Percentiles rank a stretch among this genome's conserved stretches.
Evolutionary conservation across 1,284 basidiomycete genomes (phyloP).

Genomic region (Ganoderma resinaceum): DNA sequence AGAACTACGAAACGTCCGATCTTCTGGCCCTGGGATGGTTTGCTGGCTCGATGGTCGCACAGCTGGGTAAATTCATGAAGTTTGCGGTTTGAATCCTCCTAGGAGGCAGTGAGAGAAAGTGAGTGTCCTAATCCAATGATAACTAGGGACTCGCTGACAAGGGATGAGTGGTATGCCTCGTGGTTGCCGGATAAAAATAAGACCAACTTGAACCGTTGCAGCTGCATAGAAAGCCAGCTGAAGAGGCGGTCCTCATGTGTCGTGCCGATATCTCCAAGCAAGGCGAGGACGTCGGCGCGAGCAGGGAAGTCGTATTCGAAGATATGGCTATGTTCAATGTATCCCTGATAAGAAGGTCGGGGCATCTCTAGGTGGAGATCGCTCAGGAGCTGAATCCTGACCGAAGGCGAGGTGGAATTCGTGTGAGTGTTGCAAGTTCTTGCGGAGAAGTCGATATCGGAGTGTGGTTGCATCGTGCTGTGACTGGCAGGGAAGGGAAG

Average conservation of each 20-base stretch:
- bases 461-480: not conserved
- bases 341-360: not conserved
- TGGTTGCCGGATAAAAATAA: constrained; percentile 48
- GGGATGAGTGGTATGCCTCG: constrained; percentile 35
- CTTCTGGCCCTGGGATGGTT: not conserved
- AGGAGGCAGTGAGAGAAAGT: not conserved
- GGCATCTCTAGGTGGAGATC: constrained; percentile 46
- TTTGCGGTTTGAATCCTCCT: constrained; percentile 23
- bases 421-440: not conserved
- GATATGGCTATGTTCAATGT: constrained; percentile 14
- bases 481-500: not conserved
- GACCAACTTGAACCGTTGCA: constrained; percentile 41
- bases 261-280: constrained; percentile 48
- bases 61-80: constrained; percentile 19
- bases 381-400: constrained; percentile 40
- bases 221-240: constrained; percentile 42
- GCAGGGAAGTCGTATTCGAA: constrained; percentile 42
- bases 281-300: constrained; percentile 41
- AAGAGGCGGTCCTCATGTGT: constrained; percentile 43
- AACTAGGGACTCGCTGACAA: constrained; percentile 25
- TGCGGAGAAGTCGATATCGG: not conserved
- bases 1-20: constrained; percentile 44
- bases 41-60: not conserved
- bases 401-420: not conserved
- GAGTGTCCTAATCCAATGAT: not conserved